Evolutionary conservation across 495 filamentous ascomycete species (phyloP), one percentile per base, ranked within the genome.

Genomic region (Hypomontagnella monticulosa): DNA sequence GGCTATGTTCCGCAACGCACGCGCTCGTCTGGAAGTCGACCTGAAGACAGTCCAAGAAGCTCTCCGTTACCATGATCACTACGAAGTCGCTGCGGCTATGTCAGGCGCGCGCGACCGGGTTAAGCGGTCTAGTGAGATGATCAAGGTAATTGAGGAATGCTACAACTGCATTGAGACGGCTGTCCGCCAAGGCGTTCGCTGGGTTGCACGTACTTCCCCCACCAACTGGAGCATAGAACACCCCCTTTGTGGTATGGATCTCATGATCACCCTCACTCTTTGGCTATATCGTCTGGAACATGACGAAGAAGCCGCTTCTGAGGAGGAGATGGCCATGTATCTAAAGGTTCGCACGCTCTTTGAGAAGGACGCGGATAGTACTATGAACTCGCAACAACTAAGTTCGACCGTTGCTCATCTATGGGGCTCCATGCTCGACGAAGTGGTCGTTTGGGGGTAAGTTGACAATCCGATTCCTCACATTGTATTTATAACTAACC

Each of bases 201-300:
- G 95, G 95, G 94, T 99, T 46, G 95, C 96, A 5, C 87, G 93
- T 71, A 97, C 93, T 18, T 96, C 92, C 53, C 92, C 95, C 47
- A 96, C 95, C 51, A 98, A 99, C 81, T 99, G 95, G 95, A 99
- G 95, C 79, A 89, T 98, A 44, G 95, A 99, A 81, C 95, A 99
- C 75, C 95, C 96, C 30, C 88, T 99, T 37, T 97, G 93, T 73
- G 96, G 93, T 66, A 85, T 99, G 79, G 95, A 99, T 77, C 84
- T 99, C 71, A 97, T 99, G 89, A 94, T 99, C 80, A 97, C 97
- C 69, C 91, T 99, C 71, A 97, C 91, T 74, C 83, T 99, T 67
- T 99, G 95, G 95, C 88, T 99, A 72, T 97, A 96, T 82, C 91
- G 92, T 79, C 88, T 99, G 82, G 95, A 99, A 91, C 93, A 97